phyloP scores from a whole-genome alignment of 768 basidiomycete species.

The Baorangia bicolor region DNA sequence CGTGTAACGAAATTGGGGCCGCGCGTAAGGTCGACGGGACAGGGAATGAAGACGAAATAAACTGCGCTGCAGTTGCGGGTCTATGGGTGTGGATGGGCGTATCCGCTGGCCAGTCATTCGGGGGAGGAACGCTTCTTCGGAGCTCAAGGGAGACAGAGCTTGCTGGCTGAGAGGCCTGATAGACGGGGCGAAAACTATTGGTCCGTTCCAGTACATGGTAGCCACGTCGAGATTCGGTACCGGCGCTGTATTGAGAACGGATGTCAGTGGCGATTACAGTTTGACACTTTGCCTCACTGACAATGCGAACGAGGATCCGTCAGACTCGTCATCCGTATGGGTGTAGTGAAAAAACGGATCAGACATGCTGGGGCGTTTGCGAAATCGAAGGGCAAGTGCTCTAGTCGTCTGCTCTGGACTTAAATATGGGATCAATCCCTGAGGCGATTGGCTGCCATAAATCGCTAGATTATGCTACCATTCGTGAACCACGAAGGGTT shows the following conservation, averaged over 20 bases:
- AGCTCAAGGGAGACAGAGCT: neutral
- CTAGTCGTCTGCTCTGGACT: neutral
- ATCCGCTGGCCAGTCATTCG: neutral
- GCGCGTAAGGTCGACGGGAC: neutral
- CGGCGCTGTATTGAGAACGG: constrained; percentile 3
- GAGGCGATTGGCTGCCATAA: constrained; percentile 15
- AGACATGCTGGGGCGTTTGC: constrained; percentile 7
- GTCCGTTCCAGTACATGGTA: neutral
- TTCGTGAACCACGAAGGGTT: neutral
- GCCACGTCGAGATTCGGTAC: neutral
- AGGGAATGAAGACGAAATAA: neutral
- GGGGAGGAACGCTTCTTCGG: neutral
- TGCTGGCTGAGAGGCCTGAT: neutral
- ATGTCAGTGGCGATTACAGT: constrained; percentile 5
- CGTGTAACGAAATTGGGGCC: neutral
- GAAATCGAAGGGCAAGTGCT: neutral
- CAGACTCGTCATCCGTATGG: neutral
- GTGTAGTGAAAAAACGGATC: neutral
- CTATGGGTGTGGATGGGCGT: neutral
- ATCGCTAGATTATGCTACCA: neutral
- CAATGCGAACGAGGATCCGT: neutral
- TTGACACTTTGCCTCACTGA: constrained; percentile 10
- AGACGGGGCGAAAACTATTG: neutral
- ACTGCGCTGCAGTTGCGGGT: neutral
- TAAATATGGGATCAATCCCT: constrained; percentile 8